These are phyloP conservation scores for Microbotryum lychnidis-dioicae DNA, from an alignment of 1,284 basidiomycete genomes.

Conservation along the genomic window DNA sequence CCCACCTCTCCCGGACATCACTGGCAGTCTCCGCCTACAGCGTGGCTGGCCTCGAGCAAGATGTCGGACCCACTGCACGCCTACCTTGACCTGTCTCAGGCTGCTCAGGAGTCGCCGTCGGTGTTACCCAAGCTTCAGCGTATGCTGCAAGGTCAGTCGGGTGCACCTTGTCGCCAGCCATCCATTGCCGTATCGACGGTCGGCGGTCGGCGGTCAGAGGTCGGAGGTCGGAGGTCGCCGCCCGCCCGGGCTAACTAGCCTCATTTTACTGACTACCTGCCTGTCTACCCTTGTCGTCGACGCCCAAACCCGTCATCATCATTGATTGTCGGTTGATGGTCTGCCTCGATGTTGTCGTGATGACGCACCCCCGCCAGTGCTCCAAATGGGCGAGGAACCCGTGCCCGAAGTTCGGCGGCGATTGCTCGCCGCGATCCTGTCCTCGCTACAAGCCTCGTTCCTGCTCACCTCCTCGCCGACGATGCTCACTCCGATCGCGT, in stretches of 20 bases:
- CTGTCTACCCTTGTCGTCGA: too few relatives aligned
- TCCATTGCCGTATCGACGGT: neutral
- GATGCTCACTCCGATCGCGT: constrained; percentile 4
- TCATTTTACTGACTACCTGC: too few relatives aligned
- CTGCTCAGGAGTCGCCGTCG: neutral
- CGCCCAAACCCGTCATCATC: too few relatives aligned
- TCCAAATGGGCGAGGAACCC: constrained; percentile 9
- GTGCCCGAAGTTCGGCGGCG: constrained; percentile 11
- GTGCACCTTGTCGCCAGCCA: neutral
- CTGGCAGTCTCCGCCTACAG: too few relatives aligned
- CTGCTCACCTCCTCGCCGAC: neutral
- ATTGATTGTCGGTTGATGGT: too few relatives aligned
- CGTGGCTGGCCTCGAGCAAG: too few relatives aligned
- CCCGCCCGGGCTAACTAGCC: too few relatives aligned
- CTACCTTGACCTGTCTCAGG: neutral
- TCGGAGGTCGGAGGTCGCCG: too few relatives aligned
- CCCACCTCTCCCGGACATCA: too few relatives aligned
- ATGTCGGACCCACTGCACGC: constrained; percentile 4
- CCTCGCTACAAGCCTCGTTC: neutral
- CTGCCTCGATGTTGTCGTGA: too few relatives aligned
- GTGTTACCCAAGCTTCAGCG: neutral
- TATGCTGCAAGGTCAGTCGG: neutral
- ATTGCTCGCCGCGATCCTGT: constrained; percentile 11
- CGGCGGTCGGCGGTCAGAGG: too few relatives aligned
- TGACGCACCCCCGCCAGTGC: neutral